A percentile compares a stretch with the other conserved stretches of the same genome.
Evolutionary conservation across 306 rosid species (phyloP).

Genomic region (Cotoneaster glaucophyllus): DNA sequence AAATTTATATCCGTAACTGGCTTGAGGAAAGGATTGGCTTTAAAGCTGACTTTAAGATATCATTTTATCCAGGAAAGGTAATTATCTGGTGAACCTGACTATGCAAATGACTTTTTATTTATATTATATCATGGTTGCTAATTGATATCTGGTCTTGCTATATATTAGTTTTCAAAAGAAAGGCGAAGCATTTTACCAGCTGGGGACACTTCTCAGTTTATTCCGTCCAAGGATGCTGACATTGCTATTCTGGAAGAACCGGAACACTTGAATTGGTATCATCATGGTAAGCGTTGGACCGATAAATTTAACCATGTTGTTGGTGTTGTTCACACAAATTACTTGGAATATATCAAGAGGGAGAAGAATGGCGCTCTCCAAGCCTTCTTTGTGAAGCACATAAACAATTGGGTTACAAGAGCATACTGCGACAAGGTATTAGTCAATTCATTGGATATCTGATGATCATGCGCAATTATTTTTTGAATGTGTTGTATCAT

Average conservation of each 20-base stretch:
- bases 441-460: neutral
- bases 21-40: conserved; percentile 96
- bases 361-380: conserved; percentile 95
- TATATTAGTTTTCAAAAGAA: conserved; percentile 61
- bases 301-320: conserved; percentile 96
- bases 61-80: conserved; percentile 99
- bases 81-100: conserved; percentile 7
- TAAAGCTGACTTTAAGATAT: conserved; percentile 81
- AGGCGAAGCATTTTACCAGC: conserved; percentile 93
- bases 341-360: conserved; percentile 89
- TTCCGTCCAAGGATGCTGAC: conserved; percentile 87
- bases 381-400: conserved; percentile 91
- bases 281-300: conserved; percentile 93
- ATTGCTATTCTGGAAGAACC: conserved; percentile 96
- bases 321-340: conserved; percentile 94
- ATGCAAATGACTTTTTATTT: conserved; percentile 3
- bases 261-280: conserved; percentile 97
- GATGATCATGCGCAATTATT: neutral
- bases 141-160: conserved; percentile 23
- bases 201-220: conserved; percentile 91
- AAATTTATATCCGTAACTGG: conserved; percentile 82
- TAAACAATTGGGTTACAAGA: conserved; percentile 89
- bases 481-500: neutral
- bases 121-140: conserved; percentile 9
- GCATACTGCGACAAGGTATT: conserved; percentile 86